Base-by-base conservation (phyloP, 2,329 filamentous ascomycete species). In the Plenodomus lindquistii region DNA sequence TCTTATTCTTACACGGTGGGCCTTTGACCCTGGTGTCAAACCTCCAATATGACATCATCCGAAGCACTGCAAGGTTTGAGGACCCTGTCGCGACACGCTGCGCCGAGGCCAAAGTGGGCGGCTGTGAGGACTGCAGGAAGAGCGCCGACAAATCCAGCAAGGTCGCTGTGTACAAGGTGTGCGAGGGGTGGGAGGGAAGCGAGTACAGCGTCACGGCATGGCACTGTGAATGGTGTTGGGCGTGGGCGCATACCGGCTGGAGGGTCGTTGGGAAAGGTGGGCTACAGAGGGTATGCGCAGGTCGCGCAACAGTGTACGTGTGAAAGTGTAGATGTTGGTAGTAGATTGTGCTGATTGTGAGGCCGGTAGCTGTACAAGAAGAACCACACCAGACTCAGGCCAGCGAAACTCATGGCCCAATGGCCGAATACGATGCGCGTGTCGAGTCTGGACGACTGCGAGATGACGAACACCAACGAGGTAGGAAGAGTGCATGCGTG, bases 381-480 rank as follows among this genome's bases (percentile, higher is more conserved):
- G 51, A 61, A n/a, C n/a, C n/a, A n/a, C n/a, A n/a, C n/a, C n/a
- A n/a, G n/a, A n/a, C n/a, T n/a, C n/a, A n/a, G 6, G 37, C 51
- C 2, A 46, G 36, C 10, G 48, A 41, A n/a, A 44, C 18, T 27
- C 55, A 62, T 52, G 92, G 92, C 0, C 94, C 94, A 2, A 81
- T 97, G 65, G 82, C 85, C 56, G 93, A 97, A 73, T 99, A 99
- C 72, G 88, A 97, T 70, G 79, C 81, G 50, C 84, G 93, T 39
- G 92, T 99, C 8, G 79, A 85, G 39, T 76, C 79, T 37, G 90
- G 91, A 10, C 78, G 83, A 40, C 72, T 99, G 56, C 83, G 88
- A 56, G 90, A 97, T 70, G 94, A 99, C 70, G 85, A 91, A 57
- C 89, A 97, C 73, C 94, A 99, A 73, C 80, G 94, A 80, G 86